Evolutionary conservation across 352 stramenopile genomes (phyloP), one percentile per base, ranked within the genome.

Genomic region (Phytophthora multivora): DNA sequence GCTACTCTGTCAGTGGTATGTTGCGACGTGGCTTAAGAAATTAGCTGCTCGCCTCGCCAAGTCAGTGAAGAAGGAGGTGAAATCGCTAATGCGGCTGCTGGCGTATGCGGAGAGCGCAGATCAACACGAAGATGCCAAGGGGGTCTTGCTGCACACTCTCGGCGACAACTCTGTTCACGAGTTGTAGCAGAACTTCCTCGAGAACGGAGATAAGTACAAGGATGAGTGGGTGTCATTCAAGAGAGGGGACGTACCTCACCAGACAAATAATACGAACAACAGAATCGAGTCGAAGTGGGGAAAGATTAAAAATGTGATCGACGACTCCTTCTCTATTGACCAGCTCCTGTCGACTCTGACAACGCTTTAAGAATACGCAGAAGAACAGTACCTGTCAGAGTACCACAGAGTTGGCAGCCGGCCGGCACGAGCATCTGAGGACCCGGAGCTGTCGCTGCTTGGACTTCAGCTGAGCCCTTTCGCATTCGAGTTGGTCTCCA

Each of bases 11-110:
- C 46, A 53, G 12, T 42, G 28, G 28, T 28, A 70, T 31, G 62
- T 66, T 0, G 13, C 61, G 1, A 60, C 53, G 1, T 65, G 54
- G 53, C 35, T 63, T 0, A 59, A 61, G 28, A 56, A 60, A 9
- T 42, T 54, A 40, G 49, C 46, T 0, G 19, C 25, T 0, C 21
- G 46, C 0, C 15, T 57, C 1, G 36, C 35, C 2, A 2, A 2
- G 3, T 3, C 16, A 0, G 33, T 50, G 3, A 58, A 69, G 23
- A 54, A 59, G 5, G 21, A 49, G 0, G 38, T 51, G 3, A 64
- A 69, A 12, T 18, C 4, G 0, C 4, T 52, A 3, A 28, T 66
- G n/a, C n/a, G 48, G 4, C 3, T 26, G 1, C n/a, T 66, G 7
- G 48, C 59, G 11, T 53, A 50, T 13, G 50, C 50, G 0, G 35